Conservation (phyloP, 805 yeast species). For the Cyberlindnera xylosilytica region DNA sequence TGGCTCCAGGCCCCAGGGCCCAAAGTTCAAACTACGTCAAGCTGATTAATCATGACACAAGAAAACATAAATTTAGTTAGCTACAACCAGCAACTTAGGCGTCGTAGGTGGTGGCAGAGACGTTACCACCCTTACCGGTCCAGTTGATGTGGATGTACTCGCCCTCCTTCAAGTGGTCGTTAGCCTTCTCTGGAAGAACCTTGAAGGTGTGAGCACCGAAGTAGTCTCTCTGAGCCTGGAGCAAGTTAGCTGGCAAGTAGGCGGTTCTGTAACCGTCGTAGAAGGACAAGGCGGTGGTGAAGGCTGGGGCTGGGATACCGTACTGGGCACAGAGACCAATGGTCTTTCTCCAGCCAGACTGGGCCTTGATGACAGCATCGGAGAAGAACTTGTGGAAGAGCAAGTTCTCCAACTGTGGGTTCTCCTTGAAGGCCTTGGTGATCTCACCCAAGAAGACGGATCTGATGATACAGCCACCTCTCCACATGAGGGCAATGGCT, state of each 20-base stretch:
- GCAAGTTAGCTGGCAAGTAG: constrained; percentile 92
- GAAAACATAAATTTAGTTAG: neutral
- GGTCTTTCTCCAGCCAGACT: constrained; percentile 91
- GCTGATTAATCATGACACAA: neutral
- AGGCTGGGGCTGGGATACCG: constrained; percentile 98
- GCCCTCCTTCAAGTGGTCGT: constrained; percentile 72
- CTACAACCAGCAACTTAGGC: constrained; percentile 50
- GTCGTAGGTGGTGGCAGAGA: constrained; percentile 90
- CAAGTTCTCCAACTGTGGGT: constrained; percentile 92
- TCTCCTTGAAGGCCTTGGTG: constrained; percentile 91
- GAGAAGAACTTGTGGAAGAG: constrained; percentile 94
- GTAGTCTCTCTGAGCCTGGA: constrained; percentile 99
- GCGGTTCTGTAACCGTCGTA: constrained; percentile 98
- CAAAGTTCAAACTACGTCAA: no score
- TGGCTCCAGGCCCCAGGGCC: no score
- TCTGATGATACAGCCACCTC: constrained; percentile 99
- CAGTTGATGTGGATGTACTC: constrained; percentile 94
- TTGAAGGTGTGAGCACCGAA: constrained; percentile 99
- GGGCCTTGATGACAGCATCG: constrained; percentile 89
- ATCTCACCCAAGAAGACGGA: constrained; percentile 97
- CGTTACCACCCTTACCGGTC: constrained; percentile 99
- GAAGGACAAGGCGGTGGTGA: constrained; percentile 94
- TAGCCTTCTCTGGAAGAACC: constrained; percentile 84
- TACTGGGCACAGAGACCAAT: constrained; percentile 70
- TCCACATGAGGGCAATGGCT: constrained; percentile 98